Evolutionary conservation across 192 early-diverging fungal genomes (phyloP).

Genomic region (Dimargaris cristalligena): DNA sequence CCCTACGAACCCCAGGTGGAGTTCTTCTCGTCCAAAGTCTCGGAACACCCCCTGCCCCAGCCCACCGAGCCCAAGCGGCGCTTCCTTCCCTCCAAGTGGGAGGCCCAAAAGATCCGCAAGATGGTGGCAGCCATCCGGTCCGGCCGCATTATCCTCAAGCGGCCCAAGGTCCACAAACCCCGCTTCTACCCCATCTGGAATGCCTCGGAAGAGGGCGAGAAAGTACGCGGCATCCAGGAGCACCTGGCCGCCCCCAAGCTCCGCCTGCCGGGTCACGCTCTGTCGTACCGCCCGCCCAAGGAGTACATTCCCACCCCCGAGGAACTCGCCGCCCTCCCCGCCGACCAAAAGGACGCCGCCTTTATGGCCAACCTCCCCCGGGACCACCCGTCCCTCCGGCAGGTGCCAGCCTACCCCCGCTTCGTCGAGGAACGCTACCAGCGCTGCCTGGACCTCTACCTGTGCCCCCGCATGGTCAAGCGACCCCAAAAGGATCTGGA

Average conservation of each 20-base stretch:
- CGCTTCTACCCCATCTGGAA: constrained; percentile 81
- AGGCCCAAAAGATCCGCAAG: constrained; percentile 91
- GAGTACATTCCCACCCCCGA: constrained; percentile 80
- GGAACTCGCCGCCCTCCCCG: constrained; percentile 62
- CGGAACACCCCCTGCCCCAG: constrained; percentile 63
- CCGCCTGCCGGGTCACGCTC: constrained; percentile 73
- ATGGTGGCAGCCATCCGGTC: constrained; percentile 89
- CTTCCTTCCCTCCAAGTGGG: constrained; percentile 88
- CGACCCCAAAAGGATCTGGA: constrained; percentile 78
- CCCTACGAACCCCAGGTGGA: constrained; percentile 90
- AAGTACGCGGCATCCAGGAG: constrained; percentile 19
- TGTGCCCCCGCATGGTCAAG: constrained; percentile 87
- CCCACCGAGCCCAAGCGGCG: constrained; percentile 91
- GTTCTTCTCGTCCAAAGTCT: constrained; percentile 79
- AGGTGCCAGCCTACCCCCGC: constrained; percentile 70
- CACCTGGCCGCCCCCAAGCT: constrained; percentile 86
- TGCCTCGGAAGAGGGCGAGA: constrained; percentile 31
- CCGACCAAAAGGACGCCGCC: constrained; percentile 47
- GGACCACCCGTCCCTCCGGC: constrained; percentile 50
- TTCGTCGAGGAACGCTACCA: constrained; percentile 95
- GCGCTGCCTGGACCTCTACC: constrained; percentile 89
- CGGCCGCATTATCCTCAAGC: constrained; percentile 59
- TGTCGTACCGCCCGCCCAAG: constrained; percentile 92
- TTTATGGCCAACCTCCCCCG: constrained; percentile 25
- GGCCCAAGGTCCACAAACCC: constrained; percentile 33